A percentile compares a stretch with the other conserved stretches of the same genome.
These are phyloP conservation scores for Ogataea nitratoaversa DNA, from an alignment of 805 yeast species.

Conservation along the genomic window DNA sequence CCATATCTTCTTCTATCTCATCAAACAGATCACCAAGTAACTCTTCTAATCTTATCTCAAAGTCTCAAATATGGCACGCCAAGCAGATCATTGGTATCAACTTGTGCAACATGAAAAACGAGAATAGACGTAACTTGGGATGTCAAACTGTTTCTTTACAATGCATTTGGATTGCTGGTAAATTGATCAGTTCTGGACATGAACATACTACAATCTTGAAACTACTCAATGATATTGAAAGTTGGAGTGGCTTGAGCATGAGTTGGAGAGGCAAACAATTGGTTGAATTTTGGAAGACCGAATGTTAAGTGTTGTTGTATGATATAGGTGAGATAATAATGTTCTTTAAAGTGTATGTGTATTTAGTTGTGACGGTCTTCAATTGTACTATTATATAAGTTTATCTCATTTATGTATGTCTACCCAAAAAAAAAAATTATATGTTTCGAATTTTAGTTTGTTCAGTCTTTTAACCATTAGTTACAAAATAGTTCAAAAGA, in stretches of 20 bases:
- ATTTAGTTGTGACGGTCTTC: too few relatives aligned
- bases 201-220: conserved; percentile 23
- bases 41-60: conserved; percentile 10
- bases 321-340: too few relatives aligned
- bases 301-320: too few relatives aligned
- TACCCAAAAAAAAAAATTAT: too few relatives aligned
- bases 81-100: conserved; percentile 35
- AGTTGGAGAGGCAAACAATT: conserved; percentile 22
- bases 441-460: too few relatives aligned
- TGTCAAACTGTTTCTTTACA: conserved; percentile 20
- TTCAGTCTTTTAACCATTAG: too few relatives aligned
- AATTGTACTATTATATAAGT: too few relatives aligned
- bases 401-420: too few relatives aligned
- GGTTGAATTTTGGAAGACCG: conserved; percentile 25
- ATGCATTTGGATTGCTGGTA: conserved; percentile 25
- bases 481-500: too few relatives aligned
- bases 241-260: conserved; percentile 20
- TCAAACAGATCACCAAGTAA: conserved; percentile 8
- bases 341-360: too few relatives aligned
- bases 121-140: conserved; percentile 14
- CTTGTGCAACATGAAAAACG: conserved; percentile 15
- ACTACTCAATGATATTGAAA: conserved; percentile 21
- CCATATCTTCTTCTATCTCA: conserved; percentile 2
- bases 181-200: conserved; percentile 20
- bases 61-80: conserved; percentile 37